phyloP scores from a whole-genome alignment of 371 early-diverging fungal genomes.

The Rhizopus stolonifer region DNA sequence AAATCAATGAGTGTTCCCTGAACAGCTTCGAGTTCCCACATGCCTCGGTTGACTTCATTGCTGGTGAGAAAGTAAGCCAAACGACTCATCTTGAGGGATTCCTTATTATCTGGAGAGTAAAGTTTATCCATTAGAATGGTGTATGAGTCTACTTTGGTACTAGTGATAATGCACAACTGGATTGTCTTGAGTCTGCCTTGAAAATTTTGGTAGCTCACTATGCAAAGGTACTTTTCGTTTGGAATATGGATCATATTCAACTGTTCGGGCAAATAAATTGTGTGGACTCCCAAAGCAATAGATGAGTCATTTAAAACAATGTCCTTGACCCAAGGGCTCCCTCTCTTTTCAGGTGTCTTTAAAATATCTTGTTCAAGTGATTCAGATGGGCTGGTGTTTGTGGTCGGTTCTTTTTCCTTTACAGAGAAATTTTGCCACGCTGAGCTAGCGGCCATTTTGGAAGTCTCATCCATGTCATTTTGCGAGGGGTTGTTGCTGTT shows the following conservation, averaged over 20 bases:
- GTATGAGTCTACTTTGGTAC: slow-evolving; percentile 18
- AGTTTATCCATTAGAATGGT: slow-evolving; percentile 26
- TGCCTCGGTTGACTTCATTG: slow-evolving; percentile 23
- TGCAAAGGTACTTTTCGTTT: slow-evolving; percentile 6
- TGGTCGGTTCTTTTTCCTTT: too few species aligned
- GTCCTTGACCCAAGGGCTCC: too few species aligned
- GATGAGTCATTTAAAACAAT: neutral
- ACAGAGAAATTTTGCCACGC: too few species aligned
- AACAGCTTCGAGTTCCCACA: slow-evolving; percentile 26
- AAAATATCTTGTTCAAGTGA: too few species aligned
- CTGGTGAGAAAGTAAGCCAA: slow-evolving; percentile 23
- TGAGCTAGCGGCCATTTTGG: too few species aligned
- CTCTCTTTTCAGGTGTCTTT: too few species aligned
- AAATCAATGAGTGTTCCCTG: slow-evolving; percentile 20
- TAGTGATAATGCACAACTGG: slow-evolving; percentile 26
- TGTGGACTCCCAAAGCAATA: neutral
- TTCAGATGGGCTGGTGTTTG: too few species aligned
- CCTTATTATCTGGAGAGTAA: neutral
- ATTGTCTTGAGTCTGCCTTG: slow-evolving; percentile 22
- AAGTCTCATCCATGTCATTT: too few species aligned
- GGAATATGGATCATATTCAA: slow-evolving; percentile 15
- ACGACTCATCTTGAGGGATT: neutral
- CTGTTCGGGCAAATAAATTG: slow-evolving; percentile 3
- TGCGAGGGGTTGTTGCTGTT: too few species aligned
- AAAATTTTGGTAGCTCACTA: neutral